Percentiles rank a stretch among this genome's conserved stretches.
Conservation (phyloP, 345 rosid genomes). For the Linum lewisii region DNA sequence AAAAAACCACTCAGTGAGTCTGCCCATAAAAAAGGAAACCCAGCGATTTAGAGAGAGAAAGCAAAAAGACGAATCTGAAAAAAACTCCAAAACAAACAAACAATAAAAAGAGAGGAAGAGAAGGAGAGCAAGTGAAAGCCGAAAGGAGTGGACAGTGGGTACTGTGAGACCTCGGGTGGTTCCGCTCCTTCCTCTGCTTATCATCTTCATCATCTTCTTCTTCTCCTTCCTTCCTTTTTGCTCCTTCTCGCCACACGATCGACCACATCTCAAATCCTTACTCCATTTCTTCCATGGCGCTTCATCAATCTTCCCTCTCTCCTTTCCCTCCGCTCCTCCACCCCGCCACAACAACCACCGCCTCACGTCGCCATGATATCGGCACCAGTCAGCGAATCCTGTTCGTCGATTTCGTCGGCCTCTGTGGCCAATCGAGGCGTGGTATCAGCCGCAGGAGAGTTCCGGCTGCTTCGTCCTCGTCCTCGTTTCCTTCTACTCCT, state of each 20-base stretch:
- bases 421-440: constrained; percentile 36
- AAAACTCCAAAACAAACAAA: too few species aligned
- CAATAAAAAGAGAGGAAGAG: neutral
- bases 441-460: constrained; percentile 38
- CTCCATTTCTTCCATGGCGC: constrained; percentile 26
- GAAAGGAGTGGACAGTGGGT: neutral
- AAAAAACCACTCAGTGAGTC: neutral
- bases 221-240: neutral
- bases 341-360: constrained; percentile 3
- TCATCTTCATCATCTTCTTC: constrained; percentile 24
- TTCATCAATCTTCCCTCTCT: constrained; percentile 27
- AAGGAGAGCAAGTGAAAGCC: neutral
- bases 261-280: neutral
- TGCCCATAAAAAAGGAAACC: neutral
- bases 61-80: neutral
- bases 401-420: constrained; percentile 64
- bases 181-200: constrained; percentile 28
- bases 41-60: neutral
- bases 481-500: constrained; percentile 14
- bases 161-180: constrained; percentile 39
- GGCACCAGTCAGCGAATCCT: constrained; percentile 19
- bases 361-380: constrained; percentile 34
- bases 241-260: constrained; percentile 12
- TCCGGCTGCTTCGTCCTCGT: constrained; percentile 2
- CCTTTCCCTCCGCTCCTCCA: constrained; percentile 41